Evolutionary conservation across 768 basidiomycete genomes (phyloP).

Genomic region (Hydnomerulius pinastri): DNA sequence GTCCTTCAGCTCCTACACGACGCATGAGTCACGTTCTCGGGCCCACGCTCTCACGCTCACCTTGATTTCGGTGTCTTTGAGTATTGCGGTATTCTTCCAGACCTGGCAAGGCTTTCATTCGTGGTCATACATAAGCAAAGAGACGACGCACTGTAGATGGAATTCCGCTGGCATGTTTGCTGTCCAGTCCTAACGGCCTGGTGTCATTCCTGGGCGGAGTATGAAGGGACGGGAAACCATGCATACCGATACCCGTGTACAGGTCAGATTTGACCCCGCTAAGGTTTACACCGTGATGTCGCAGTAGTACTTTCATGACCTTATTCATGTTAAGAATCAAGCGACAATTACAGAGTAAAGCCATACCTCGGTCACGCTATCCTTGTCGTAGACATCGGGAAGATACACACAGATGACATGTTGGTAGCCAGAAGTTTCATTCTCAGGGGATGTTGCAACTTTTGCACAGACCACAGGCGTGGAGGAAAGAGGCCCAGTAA

Average conservation of each 20-base stretch:
- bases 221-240: not conserved
- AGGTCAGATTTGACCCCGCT: constrained; percentile 73
- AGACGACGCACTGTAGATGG: constrained; percentile 57
- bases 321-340: constrained; percentile 7
- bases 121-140: not conserved
- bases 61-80: constrained; percentile 64
- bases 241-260: constrained; percentile 61
- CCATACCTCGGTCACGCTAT: constrained; percentile 53
- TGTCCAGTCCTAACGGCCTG: constrained; percentile 61
- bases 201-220: not conserved
- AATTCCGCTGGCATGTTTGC: constrained; percentile 75
- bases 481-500: constrained; percentile 59
- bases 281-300: constrained; percentile 64
- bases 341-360: not conserved
- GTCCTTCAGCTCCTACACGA: constrained; percentile 58
- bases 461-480: constrained; percentile 61
- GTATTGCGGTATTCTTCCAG: constrained; percentile 65
- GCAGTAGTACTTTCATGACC: constrained; percentile 71
- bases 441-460: constrained; percentile 62
- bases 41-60: constrained; percentile 32
- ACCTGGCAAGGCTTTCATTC: constrained; percentile 42
- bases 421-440: constrained; percentile 49
- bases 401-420: constrained; percentile 75
- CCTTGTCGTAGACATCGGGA: constrained; percentile 70
- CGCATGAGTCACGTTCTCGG: not conserved